These are phyloP conservation scores for Zygoascus ofunaensis DNA, from an alignment of 805 yeast species.

Conservation along the genomic window DNA sequence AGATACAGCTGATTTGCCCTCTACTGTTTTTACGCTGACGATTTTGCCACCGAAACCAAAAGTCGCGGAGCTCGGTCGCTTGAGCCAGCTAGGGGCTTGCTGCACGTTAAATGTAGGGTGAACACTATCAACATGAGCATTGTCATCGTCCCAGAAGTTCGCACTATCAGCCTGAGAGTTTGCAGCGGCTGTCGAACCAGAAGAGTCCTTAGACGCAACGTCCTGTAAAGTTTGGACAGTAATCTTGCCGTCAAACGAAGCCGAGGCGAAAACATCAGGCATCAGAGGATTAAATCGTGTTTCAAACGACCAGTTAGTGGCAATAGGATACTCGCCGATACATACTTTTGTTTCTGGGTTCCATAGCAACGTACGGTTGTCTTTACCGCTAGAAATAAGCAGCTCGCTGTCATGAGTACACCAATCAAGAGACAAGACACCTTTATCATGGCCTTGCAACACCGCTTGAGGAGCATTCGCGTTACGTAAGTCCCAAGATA, in stretches of 20 bases:
- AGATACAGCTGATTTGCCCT: slow-evolving; percentile 35
- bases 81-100: slow-evolving; percentile 89
- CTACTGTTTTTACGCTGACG: slow-evolving; percentile 42
- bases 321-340: slow-evolving; percentile 81
- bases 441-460: slow-evolving; percentile 74
- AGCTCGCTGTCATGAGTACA: slow-evolving; percentile 70
- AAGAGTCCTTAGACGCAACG: slow-evolving; percentile 39
- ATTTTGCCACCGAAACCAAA: slow-evolving; percentile 95
- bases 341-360: slow-evolving; percentile 67
- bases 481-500: slow-evolving; percentile 92
- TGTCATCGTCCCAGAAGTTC: slow-evolving; percentile 66
- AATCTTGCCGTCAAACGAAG: slow-evolving; percentile 75
- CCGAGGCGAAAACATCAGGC: slow-evolving; percentile 66
- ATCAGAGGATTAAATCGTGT: slow-evolving; percentile 77
- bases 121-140: slow-evolving; percentile 30
- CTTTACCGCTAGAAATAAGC: slow-evolving; percentile 85
- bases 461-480: slow-evolving; percentile 80
- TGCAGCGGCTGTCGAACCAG: slow-evolving; percentile 17
- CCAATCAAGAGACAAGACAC: slow-evolving; percentile 90
- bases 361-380: slow-evolving; percentile 82
- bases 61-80: slow-evolving; percentile 58
- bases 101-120: slow-evolving; percentile 56
- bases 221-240: slow-evolving; percentile 72
- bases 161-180: slow-evolving; percentile 39
- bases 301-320: slow-evolving; percentile 90